Evolutionary conservation across 768 basidiomycete genomes (phyloP).

Genomic region (Podaxis rugospora): DNA sequence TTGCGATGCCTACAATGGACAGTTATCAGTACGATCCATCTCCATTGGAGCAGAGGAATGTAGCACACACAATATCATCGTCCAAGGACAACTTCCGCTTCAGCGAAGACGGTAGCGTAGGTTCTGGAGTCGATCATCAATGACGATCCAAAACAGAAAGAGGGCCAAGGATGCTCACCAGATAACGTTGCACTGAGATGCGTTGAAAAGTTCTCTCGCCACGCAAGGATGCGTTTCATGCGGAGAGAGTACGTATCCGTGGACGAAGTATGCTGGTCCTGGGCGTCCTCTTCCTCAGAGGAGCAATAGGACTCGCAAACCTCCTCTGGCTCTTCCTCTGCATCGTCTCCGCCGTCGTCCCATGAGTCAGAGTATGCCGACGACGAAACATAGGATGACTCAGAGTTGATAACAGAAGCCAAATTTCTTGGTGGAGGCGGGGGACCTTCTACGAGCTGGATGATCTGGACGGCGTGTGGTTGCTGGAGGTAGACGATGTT

Average conservation of each 20-base stretch:
- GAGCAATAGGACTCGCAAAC: conserved; percentile 69
- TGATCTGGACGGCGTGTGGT: conserved; percentile 56
- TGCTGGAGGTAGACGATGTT: conserved; percentile 43
- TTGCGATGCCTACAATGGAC: conserved; percentile 39
- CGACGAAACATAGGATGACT: conserved; percentile 34
- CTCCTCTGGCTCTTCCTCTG: conserved; percentile 41
- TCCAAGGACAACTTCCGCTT: conserved; percentile 52
- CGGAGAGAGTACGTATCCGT: conserved; percentile 48
- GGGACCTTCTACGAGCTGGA: conserved; percentile 67
- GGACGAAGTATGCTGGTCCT: conserved; percentile 7
- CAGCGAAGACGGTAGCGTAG: conserved; percentile 30
- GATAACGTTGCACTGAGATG: conserved; percentile 34
- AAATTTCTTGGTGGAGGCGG: conserved; percentile 50
- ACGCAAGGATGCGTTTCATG: conserved; percentile 66
- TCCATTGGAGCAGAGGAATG: conserved; percentile 6
- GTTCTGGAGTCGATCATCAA: conserved; percentile 17
- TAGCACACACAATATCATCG: conserved; percentile 34
- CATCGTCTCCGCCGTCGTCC: conserved; percentile 28
- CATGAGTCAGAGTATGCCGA: conserved; percentile 31
- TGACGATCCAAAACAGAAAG: conserved; percentile 9
- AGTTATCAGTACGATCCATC: conserved; percentile 15
- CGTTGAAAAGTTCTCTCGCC: conserved; percentile 58
- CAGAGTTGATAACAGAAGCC: conserved; percentile 32
- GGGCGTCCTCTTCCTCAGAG: conserved; percentile 33
- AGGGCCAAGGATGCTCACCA: conserved; percentile 27